Evolutionary conservation across 805 yeast species (phyloP), one percentile per base, ranked within the genome.

Genomic region (Nakazawaea ernobii): DNA sequence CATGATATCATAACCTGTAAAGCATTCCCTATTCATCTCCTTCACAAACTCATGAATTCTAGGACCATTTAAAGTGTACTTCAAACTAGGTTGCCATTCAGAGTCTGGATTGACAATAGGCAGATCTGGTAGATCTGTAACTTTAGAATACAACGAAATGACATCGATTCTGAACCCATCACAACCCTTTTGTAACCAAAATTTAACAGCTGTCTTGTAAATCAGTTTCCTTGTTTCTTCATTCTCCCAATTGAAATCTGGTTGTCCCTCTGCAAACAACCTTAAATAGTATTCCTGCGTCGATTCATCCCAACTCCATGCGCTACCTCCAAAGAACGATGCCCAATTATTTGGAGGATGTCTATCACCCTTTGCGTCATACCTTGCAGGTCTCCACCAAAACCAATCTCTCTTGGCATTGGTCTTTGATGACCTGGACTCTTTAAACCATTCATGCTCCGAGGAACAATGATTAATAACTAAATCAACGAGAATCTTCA

Each of bases 201-300:
- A 79, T 35, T 63, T 64, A 52, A 77, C 61, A 9, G 81, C 79
- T 26, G 67, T 58, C 37, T 74, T 65, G 61, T 75, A 75, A 46
- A 78, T 51, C 32, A 67, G 67, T 11, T 51, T 54, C n/a, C 68
- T 50, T 29, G 58, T 61, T 54, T 61, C 73, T 49, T 61, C 69
- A 55, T 70, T 76, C 53, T 79, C 83, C 84, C 84, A 79, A 62
- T 79, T 79, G 55, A 79, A 66, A 56, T 79, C 84, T 11, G 83
- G 84, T 61, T 79, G 84, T 28, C 72, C 58, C 42, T 61, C 62
- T 13, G 81, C 80, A 62, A 77, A 79, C 49, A 78, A 63, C 46
- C 70, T 73, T 52, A 79, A 62, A 60, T 77, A 79, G 64, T 77
- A 79, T 61, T 79, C 82, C 41, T 71, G 69, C 15, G 82, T 77